Conservation (phyloP, 768 basidiomycete species). For the Mrakia blollopis region DNA sequence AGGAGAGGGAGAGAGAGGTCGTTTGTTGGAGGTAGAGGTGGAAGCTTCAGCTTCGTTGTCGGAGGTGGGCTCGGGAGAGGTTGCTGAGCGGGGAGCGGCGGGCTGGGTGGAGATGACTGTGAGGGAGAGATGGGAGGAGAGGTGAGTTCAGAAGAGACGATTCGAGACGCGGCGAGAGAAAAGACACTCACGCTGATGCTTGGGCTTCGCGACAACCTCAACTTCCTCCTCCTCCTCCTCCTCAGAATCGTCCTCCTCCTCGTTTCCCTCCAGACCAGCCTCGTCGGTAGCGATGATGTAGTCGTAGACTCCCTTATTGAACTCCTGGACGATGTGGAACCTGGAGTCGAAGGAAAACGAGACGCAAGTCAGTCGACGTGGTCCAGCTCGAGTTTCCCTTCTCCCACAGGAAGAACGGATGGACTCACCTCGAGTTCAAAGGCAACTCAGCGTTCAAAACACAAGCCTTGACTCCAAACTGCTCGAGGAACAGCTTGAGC, state of each 20-base stretch:
- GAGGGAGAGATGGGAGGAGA: no score
- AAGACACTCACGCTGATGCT: slow-evolving; percentile 16
- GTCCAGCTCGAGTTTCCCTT: neutral
- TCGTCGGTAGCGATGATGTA: slow-evolving; percentile 99
- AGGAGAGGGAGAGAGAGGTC: slow-evolving; percentile 18
- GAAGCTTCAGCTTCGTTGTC: slow-evolving; percentile 5
- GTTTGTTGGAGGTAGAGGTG: slow-evolving; percentile 12
- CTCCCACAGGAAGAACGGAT: neutral
- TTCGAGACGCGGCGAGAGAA: neutral
- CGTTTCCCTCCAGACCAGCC: slow-evolving; percentile 55
- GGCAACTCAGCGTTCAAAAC: slow-evolving; percentile 95
- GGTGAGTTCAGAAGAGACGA: neutral
- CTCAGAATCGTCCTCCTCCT: slow-evolving; percentile 44
- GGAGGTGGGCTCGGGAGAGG: neutral
- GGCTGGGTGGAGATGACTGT: slow-evolving; percentile 29
- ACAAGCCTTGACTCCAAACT: slow-evolving; percentile 92
- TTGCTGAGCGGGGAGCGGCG: neutral
- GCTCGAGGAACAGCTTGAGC: slow-evolving; percentile 94
- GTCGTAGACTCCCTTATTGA: slow-evolving; percentile 96
- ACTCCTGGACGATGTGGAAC: slow-evolving; percentile 96
- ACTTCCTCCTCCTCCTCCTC: slow-evolving; percentile 33
- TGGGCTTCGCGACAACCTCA: slow-evolving; percentile 9
- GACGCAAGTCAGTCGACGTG: neutral
- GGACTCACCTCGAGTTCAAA: slow-evolving; percentile 71
- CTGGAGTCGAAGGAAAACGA: slow-evolving; percentile 38